phyloP scores from a whole-genome alignment of 139 green algal genomes.

The Closterium sp. region DNA sequence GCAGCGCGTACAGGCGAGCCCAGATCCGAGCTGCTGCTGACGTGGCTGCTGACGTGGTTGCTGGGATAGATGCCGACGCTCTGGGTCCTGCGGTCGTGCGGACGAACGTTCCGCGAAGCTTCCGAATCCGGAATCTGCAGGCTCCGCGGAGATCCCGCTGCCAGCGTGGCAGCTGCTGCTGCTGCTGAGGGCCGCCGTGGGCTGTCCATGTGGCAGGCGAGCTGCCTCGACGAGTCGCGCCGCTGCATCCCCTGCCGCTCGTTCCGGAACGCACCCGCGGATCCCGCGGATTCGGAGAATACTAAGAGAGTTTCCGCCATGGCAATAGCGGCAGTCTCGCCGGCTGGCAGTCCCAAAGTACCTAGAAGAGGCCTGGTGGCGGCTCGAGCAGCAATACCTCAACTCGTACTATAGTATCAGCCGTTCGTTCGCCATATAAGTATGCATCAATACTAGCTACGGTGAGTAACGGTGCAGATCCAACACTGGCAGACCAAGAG shows the following conservation, averaged over 20 bases:
- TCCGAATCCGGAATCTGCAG: background rate
- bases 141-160: background rate
- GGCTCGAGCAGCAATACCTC: too few relatives aligned
- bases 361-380: too few relatives aligned
- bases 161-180: background rate
- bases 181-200: too few relatives aligned
- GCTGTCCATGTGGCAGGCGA: background rate
- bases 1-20: background rate
- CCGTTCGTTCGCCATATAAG: too few relatives aligned
- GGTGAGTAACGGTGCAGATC: too few relatives aligned
- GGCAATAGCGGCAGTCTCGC: too few relatives aligned
- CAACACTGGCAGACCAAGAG: too few relatives aligned
- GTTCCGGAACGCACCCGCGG: background rate
- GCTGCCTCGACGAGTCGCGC: background rate
- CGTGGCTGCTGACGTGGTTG: background rate
- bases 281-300: background rate
- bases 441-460: too few relatives aligned
- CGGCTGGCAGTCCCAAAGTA: too few relatives aligned
- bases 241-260: background rate
- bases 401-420: too few relatives aligned
- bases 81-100: background rate
- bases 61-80: background rate
- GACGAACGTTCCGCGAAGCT: background rate
- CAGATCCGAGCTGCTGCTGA: background rate
- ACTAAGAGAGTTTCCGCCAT: too few relatives aligned